These are phyloP conservation scores for Notholithocarpus densiflorus DNA, from an alignment of 306 rosid species.

Conservation along the genomic window DNA sequence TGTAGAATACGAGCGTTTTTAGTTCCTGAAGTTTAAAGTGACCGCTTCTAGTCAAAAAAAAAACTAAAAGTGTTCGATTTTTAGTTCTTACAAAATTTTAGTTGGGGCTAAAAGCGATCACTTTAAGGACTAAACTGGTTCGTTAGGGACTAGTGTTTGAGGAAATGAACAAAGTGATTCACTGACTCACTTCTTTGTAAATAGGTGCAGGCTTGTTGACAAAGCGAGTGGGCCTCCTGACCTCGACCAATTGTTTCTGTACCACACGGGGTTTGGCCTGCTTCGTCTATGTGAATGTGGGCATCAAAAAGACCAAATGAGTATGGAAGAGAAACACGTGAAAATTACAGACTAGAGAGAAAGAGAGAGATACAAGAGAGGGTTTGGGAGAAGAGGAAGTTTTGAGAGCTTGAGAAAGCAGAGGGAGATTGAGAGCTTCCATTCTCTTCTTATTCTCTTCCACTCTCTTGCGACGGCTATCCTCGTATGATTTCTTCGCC, in stretches of 20 bases:
- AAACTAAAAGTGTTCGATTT: too few relatives aligned
- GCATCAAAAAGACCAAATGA: neutral
- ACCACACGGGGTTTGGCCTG: constrained; percentile 37
- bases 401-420: constrained; percentile 57
- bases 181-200: neutral
- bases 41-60: too few relatives aligned
- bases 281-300: constrained; percentile 33
- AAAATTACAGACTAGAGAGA: neutral
- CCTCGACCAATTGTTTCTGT: constrained; percentile 45
- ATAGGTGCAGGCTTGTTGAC: constrained; percentile 29
- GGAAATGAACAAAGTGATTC: neutral
- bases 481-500: constrained; percentile 52
- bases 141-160: too few relatives aligned
- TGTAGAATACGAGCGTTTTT: too few relatives aligned
- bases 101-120: too few relatives aligned
- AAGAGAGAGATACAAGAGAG: constrained; percentile 34
- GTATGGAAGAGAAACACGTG: neutral
- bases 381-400: constrained; percentile 47
- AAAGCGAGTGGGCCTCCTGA: constrained; percentile 72
- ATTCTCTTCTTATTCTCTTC: constrained; percentile 76
- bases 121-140: too few relatives aligned
- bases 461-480: constrained; percentile 57
- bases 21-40: too few relatives aligned
- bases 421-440: constrained; percentile 69
- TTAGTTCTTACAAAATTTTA: too few relatives aligned